Evolutionary conservation across 1,284 basidiomycete genomes (phyloP), one percentile per base, ranked within the genome.

Genomic region (Omphalotus olearius): DNA sequence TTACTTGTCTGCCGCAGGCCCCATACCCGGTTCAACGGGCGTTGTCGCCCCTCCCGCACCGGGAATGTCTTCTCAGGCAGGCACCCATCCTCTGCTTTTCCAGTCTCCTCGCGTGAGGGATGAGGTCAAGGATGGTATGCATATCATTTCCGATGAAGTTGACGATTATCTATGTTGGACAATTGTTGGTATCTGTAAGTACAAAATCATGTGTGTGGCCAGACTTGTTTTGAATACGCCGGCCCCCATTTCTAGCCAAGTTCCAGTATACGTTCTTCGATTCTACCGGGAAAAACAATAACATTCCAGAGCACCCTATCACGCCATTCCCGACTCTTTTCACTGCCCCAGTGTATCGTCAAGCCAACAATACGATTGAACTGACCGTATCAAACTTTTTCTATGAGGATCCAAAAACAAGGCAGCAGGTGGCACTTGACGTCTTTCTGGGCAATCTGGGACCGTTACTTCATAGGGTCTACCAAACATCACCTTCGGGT

Each of bases 111-210:
- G 87, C 44, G 75, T 87, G 14, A 77, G 82, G 35, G 86, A 88
- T 53, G 87, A 91, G 62, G 67, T 83, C 50, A 87, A 88, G 64
- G 85, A 91, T 57, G 83, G 85, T 14, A 74, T 80, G 39, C 80
- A 79, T 45, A 68, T 80, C 26, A 77, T 86, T 47, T 83, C 81
- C 18, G 92, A 94, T 61, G 89, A 92, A 66, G 91, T 97, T 11
- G 92, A 96, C 63, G 94, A 98, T 64, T 93, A 91, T 70, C 77
- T 95, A 54, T 93, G 91, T 63, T 98, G 94, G 94, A 93, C 92
- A 7, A 93, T 98, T 58, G 91, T 94, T 56, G 91, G 94, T 45
- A 94, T 97, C 50, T 92, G 93, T 94, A 69, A 70, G 92, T 80
- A 23, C 23, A 23, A 9, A 33, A 55, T 62, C 48, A 47, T 48